These are phyloP conservation scores for Arabidopsis arenosa DNA, from an alignment of 345 rosid genomes.

Conservation along the genomic window DNA sequence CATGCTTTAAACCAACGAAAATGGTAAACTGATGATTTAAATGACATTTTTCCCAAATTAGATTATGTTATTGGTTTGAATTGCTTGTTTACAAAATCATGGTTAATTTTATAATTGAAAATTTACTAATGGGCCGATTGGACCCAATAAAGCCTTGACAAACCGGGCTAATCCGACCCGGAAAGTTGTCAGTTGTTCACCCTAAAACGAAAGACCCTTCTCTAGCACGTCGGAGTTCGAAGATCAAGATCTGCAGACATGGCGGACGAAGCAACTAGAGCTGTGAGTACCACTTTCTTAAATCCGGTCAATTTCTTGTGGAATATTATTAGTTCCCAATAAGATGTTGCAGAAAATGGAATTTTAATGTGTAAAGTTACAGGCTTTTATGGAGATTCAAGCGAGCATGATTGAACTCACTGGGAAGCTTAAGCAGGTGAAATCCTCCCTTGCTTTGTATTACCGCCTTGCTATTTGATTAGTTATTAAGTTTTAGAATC, in stretches of 20 bases:
- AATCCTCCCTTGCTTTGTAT: not conserved
- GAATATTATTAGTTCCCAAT: not conserved
- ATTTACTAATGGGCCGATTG: not conserved
- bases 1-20: too few relatives aligned
- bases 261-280: slow-evolving; percentile 49
- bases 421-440: slow-evolving; percentile 59
- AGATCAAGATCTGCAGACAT: slow-evolving; percentile 40
- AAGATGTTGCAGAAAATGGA: not conserved
- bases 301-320: not conserved
- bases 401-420: slow-evolving; percentile 63
- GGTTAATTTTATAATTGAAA: not conserved
- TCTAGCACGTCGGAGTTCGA: not conserved
- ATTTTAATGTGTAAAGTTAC: not conserved
- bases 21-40: too few relatives aligned
- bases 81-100: too few relatives aligned
- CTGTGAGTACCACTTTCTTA: slow-evolving; percentile 22
- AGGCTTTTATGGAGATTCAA: slow-evolving; percentile 66
- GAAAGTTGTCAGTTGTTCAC: not conserved
- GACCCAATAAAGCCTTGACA: not conserved
- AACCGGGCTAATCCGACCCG: slow-evolving; percentile 19
- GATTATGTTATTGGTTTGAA: too few relatives aligned
- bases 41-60: too few relatives aligned
- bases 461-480: not conserved
- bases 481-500: not conserved
- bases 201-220: slow-evolving; percentile 25